Base-by-base conservation (phyloP, 148 eudicot genomes). In the Polygonum maritimum region DNA sequence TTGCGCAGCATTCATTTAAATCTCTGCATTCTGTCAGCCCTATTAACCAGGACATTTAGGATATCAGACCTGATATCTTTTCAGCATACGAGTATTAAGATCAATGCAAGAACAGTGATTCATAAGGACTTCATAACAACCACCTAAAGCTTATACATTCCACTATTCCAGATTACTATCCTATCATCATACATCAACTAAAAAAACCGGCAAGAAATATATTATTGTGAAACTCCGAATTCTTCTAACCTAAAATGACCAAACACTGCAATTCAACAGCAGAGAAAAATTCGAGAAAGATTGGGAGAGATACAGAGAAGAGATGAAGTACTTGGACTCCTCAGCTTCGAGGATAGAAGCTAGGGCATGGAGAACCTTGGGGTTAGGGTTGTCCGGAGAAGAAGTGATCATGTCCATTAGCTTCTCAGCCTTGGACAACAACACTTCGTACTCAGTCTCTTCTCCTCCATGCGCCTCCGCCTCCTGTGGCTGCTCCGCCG, bases 351-450 rank as follows among this genome's bases (percentile, higher is more conserved):
- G 88, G 73, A 94, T 83, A 31, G 92, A 86, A 26, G 97, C 88
- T 63, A 92, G 87, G 69, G 97, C 96, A 74, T 94, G 98, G 55
- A 94, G 87, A 44, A 78, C 83, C 48, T 75, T 78, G 48, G 93
- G 85, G 76, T 81, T 92, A 89, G 96, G 96, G 88, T 94, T 94
- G 77, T 89, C 94, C 31, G 85, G 79, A 9, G 85, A 72, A 52
- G 93, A 72, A 52, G 93, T 90, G 71, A 94, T 88, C 80, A 89
- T 81, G 71, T 94, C 96, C 89, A 94, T 92, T 26, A 89, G 81
- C 35, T 79, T 78, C 78, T 90, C 90, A 13, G 87, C 92, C 69
- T 88, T 87, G 36, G 54, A 35, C 10, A 90, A 74, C 84, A 90
- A 80, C 16, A 49, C 82, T 8, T 90, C 92, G 0, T 83, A 89